Evolutionary conservation across 2,329 filamentous ascomycete species (phyloP), one percentile per base, ranked within the genome.

Genomic region (Verticillium tricorpus): DNA sequence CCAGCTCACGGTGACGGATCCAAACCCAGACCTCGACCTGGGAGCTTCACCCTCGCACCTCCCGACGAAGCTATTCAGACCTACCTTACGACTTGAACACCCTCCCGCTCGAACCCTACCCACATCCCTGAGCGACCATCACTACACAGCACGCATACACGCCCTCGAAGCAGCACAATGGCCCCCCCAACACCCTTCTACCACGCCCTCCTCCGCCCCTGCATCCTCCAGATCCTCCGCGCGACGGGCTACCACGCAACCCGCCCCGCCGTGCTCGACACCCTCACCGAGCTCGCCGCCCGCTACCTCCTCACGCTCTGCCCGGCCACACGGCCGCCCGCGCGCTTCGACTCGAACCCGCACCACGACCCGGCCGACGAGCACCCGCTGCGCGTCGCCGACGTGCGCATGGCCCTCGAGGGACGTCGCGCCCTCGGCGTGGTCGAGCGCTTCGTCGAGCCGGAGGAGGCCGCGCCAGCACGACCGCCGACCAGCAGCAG

Each of bases 201-300:
- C 77, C 89, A 92, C 76, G 89, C 91, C 64, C 88, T 97, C 66
- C 83, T 98, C 62, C 92, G 93, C 52, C 94, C 94, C 2, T 89
- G 89, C 57, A 86, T 97, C 64, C 86, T 98, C 62, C 93, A 97
- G 76, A 94, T 96, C 70, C 87, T 98, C 59, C 92, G 94, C 71
- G 92, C 93, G 34, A 89, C 92, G 28, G 94, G 94, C 72, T 98
- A 96, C 78, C 91, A 96, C 73, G 84, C 89, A 52, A 91, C 92
- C 58, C 88, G 88, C 60, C 89, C 92, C 2, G 89, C 89, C 3
- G 93, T 96, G 7, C 82, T 97, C 62, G 93, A 98, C 77, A 89
- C 91, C 11, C 75, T 97, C n/a, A 91, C 92, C 15, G 93, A 97
- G 75, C 83, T 98, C 8, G 89, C 92, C 0, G 90, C 89, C 54